Percentiles rank a stretch among this genome's conserved stretches.
These are phyloP conservation scores for Xylariaceae sp. DNA, from an alignment of 2,329 filamentous ascomycete genomes.

Conservation along the genomic window DNA sequence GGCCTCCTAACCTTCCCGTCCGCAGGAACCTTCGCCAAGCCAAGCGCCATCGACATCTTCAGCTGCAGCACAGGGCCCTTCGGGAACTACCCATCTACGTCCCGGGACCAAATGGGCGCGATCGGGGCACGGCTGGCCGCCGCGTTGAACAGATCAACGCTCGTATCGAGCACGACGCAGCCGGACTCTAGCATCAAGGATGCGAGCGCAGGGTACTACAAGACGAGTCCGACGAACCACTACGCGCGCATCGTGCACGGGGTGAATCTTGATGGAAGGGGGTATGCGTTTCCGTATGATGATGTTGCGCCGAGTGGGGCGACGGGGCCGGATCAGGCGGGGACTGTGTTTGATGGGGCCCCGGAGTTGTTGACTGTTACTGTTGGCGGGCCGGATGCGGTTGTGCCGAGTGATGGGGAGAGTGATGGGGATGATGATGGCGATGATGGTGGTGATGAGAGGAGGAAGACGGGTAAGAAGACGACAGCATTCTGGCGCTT, in stretches of 20 bases:
- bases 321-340: constrained; percentile 50
- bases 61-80: constrained; percentile 48
- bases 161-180: constrained; percentile 50
- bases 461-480: constrained; percentile 21
- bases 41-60: constrained; percentile 37
- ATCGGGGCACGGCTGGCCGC: constrained; percentile 70
- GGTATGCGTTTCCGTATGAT: constrained; percentile 69
- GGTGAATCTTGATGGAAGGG: constrained; percentile 52
- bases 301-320: constrained; percentile 55
- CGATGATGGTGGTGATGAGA: constrained; percentile 14
- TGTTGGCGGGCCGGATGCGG: constrained; percentile 41
- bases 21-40: constrained; percentile 41
- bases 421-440: constrained; percentile 17
- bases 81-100: constrained; percentile 36
- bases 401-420: constrained; percentile 2
- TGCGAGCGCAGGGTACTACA: constrained; percentile 53
- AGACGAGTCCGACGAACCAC: constrained; percentile 56
- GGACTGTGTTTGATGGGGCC: constrained; percentile 53
- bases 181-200: constrained; percentile 37
- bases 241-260: constrained; percentile 61
- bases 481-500: constrained; percentile 3
- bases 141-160: constrained; percentile 67
- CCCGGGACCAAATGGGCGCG: constrained; percentile 47
- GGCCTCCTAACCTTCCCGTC: constrained; percentile 38
- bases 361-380: constrained; percentile 53